phyloP scores from a whole-genome alignment of 2,329 filamentous ascomycete genomes.

The Pseudogymnoascus sp. region DNA sequence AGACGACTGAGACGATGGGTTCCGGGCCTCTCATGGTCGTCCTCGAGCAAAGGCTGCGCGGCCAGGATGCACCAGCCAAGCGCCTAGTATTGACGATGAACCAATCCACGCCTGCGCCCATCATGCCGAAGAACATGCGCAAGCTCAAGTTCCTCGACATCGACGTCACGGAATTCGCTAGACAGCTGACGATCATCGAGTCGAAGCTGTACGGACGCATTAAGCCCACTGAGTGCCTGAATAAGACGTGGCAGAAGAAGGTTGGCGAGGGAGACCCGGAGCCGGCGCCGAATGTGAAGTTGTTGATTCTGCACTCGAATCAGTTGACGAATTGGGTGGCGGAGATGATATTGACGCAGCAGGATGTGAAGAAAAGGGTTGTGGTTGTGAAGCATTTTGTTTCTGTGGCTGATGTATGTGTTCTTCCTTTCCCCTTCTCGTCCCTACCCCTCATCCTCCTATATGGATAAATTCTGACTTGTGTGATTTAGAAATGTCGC shows the following conservation, averaged over 20 bases:
- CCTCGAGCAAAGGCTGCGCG: constrained; percentile 79
- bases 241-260: constrained; percentile 99
- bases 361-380: constrained; percentile 90
- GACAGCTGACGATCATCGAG: constrained; percentile 94
- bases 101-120: constrained; percentile 74
- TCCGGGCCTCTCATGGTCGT: constrained; percentile 77
- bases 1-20: constrained; percentile 86
- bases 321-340: constrained; percentile 99
- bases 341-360: constrained; percentile 94
- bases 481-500: constrained; percentile 99
- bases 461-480: no score
- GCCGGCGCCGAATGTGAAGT: constrained; percentile 89
- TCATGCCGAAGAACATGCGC: constrained; percentile 98
- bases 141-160: constrained; percentile 98
- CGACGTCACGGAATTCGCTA: constrained; percentile 91
- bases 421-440: no score
- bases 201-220: constrained; percentile 93
- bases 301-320: constrained; percentile 93
- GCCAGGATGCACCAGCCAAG: constrained; percentile 80
- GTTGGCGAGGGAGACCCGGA: constrained; percentile 72
- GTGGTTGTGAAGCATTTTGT: constrained; percentile 99
- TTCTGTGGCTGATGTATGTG: constrained; percentile 84
- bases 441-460: no score
- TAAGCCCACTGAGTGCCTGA: constrained; percentile 89
- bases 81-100: constrained; percentile 81